A percentile compares a stretch with the other conserved stretches of the same genome.
phyloP scores from a whole-genome alignment of 352 stramenopile species.

The Globisporangium irregulare region DNA sequence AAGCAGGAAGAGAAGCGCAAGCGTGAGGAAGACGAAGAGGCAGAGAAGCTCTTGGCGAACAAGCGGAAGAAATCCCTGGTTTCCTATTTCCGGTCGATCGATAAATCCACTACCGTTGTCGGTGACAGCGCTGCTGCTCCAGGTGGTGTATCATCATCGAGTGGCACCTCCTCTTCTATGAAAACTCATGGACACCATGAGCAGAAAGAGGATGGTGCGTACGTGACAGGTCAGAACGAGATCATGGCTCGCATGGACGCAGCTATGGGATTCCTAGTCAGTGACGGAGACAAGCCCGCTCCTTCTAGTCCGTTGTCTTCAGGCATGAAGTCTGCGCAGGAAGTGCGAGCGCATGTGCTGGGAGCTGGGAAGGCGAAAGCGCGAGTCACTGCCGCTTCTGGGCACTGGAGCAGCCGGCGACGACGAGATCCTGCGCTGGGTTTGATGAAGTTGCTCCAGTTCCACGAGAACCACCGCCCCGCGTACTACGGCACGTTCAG shows the following conservation, averaged over 20 bases:
- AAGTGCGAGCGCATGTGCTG: slow-evolving; percentile 12
- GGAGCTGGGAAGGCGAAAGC: slow-evolving; percentile 15
- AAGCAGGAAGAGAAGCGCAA: slow-evolving; percentile 68
- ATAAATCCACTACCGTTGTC: slow-evolving; percentile 14
- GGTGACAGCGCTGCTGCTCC: background rate
- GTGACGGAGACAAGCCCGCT: background rate
- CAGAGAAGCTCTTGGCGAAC: slow-evolving; percentile 36
- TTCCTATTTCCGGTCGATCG: slow-evolving; percentile 60
- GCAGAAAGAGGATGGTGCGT: background rate
- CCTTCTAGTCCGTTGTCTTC: background rate
- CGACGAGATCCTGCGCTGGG: slow-evolving; percentile 57
- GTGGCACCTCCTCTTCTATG: background rate
- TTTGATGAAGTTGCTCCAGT: slow-evolving; percentile 85
- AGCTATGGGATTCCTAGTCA: slow-evolving; percentile 26
- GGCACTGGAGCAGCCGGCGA: slow-evolving; percentile 51
- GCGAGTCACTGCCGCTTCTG: slow-evolving; percentile 19
- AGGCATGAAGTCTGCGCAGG: slow-evolving; percentile 7
- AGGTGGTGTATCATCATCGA: background rate
- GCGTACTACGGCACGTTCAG: slow-evolving; percentile 82
- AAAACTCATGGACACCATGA: background rate
- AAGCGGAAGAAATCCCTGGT: slow-evolving; percentile 68
- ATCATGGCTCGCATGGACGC: slow-evolving; percentile 60
- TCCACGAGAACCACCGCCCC: slow-evolving; percentile 79
- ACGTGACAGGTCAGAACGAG: slow-evolving; percentile 12
- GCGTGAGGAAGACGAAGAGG: slow-evolving; percentile 46